Evolutionary conservation across 345 rosid genomes (phyloP), one percentile per base, ranked within the genome.

Genomic region (Eucalyptus tenuipes): DNA sequence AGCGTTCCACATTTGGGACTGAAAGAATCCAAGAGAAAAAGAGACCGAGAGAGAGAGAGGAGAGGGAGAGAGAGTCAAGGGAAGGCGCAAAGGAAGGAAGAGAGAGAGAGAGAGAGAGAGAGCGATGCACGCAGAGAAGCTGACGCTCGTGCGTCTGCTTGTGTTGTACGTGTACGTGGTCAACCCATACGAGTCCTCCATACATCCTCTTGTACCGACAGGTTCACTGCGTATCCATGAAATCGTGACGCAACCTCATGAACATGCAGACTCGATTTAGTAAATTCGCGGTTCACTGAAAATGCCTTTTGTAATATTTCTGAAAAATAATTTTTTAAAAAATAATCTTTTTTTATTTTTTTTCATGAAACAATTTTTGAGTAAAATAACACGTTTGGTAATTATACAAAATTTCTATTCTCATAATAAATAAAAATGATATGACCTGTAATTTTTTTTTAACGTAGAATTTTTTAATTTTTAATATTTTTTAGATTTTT

Each of bases 1-100:
- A 20, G 47, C 44, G 86, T 89, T 84, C 87, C 75, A 84, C 87
- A 88, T 88, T 64, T 87, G 91, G 81, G 50, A 86, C 85, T 15
- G 87, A 13, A 18, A 64, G 57, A 89, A 71, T 25, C 86, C 25
- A 37, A 8, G 11, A 13, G 5, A 17, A 57, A 85, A 42, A 57
- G 55, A 24, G 37, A 85, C 57, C 57, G 37, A n/a, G 55, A 68
- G 88, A 84, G 42, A 68, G 22, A 40, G n/a, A n/a, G n/a, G n/a
- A n/a, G 37, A n/a, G 55, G 55, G 88, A 84, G 42, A 68, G 49
- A 25, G 44, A 27, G 87, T 52, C 18, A 52, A 52, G 57, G 57
- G 22, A 20, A 68, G 42, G 24, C 79, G 22, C 20, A 31, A 68
- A 68, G 79, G 40, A 37, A 53, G 40, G 13, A 64, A n/a, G 50